These are phyloP conservation scores for Candida andamanensis DNA, from an alignment of 805 yeast genomes.

Conservation along the genomic window DNA sequence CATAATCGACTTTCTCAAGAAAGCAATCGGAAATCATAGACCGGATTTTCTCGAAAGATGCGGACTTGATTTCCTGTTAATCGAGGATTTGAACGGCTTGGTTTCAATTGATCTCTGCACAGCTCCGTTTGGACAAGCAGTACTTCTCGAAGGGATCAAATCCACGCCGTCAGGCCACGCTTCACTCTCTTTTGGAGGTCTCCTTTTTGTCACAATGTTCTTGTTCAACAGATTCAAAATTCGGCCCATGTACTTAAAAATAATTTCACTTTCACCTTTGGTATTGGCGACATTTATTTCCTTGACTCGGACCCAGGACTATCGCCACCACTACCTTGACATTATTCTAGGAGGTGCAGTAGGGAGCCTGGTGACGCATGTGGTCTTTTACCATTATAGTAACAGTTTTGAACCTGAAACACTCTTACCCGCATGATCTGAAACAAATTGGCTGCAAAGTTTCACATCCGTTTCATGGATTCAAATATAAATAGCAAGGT, in stretches of 20 bases:
- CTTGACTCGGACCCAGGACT: constrained; percentile 31
- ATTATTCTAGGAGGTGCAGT: constrained; percentile 26
- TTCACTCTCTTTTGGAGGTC: constrained; percentile 47
- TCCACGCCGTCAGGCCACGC: constrained; percentile 58
- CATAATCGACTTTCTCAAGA: constrained; percentile 32
- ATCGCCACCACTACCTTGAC: constrained; percentile 35
- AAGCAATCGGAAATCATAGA: constrained; percentile 29
- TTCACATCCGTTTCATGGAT: constrained; percentile 5
- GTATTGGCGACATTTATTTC: constrained; percentile 28
- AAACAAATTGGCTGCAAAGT: constrained; percentile 1
- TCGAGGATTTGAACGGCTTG: not conserved
- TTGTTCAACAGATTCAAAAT: constrained; percentile 36
- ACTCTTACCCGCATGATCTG: constrained; percentile 2
- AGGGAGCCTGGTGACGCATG: constrained; percentile 28
- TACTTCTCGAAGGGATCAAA: constrained; percentile 48
- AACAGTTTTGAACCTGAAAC: not conserved
- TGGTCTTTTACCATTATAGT: constrained; percentile 21
- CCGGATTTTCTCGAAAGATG: constrained; percentile 33
- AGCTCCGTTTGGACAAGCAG: constrained; percentile 24
- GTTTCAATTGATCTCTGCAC: constrained; percentile 21
- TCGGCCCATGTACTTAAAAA: constrained; percentile 18
- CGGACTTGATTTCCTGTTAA: constrained; percentile 15
- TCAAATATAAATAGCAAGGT: not conserved
- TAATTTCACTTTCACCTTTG: constrained; percentile 17
- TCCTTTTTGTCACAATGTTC: constrained; percentile 45